Base-by-base conservation (phyloP, 768 basidiomycete species). In the Lactarius sp. region DNA sequence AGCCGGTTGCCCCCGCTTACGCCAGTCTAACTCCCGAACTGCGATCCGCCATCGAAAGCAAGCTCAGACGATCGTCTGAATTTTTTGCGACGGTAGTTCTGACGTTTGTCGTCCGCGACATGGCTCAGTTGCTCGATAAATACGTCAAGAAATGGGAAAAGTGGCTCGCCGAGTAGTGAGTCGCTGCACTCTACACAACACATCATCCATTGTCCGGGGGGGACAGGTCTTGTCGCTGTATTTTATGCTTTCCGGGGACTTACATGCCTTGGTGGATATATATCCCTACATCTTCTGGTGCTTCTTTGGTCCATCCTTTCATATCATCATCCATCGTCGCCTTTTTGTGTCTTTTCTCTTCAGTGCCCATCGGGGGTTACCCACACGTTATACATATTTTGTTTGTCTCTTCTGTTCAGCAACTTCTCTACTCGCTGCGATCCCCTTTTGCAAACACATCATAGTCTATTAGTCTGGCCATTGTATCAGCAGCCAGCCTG, bases 131-230 rank as follows among this genome's bases (percentile, higher is more conserved):
- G 55, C 79, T 95, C 65, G 94, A 95, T 79, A 94, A 95, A 76
- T 94, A 94, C 74, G 89, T 87, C 67, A 94, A 94, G 81, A 90
- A 91, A 73, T 92, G 90, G 75, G 92, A 92, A 77, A 92, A 92
- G 75, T 92, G 91, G 90, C 81, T 93, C 42, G 89, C 85, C 42
- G 92, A 94, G 72, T 93, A 79, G 44, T 31, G 52, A 18, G 22
- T 13, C n/a, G 37, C 46, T 49, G 52, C 42, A 33, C 37, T 46
- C 42, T 64, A 51, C 20, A 49, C 44, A 52, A 60, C 52, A 47
- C 57, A 49, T 33, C 51, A 42, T 22, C 50, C 64, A 52, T 46
- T 44, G 18, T 56, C 34, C 37, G n/a, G 50, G 34, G 41, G 33
- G 52, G 50, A 22, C 62, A 27, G 52, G 57, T 64, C 52, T 52